Evolutionary conservation across 257 asterid species (phyloP), one percentile per base, ranked within the genome.

Genomic region (Forsythia suspensa): DNA sequence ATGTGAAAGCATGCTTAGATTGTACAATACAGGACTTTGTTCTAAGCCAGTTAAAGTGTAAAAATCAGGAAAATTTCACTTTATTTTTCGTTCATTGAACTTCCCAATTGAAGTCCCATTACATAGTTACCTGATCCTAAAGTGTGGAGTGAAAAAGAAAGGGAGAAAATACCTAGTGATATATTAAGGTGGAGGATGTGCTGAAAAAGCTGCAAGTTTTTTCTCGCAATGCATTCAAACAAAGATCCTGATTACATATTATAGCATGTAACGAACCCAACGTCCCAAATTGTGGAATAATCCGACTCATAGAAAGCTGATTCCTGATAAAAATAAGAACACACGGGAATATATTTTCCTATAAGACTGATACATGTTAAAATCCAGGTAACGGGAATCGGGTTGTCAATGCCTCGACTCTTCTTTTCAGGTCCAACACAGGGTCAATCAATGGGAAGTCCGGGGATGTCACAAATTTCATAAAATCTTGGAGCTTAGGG

Each of bases 381-480:
- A 92, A 24, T 51, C 99, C 99, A 20, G 99, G 98, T 69, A 95
- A 80, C 0, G 96, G 97, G 84, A 92, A 95, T 76, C 80, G 88
- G 55, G 93, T 88, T 1, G 98, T 92, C 70, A 93, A 71, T 4
- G 92, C 92, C 86, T 95, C 97, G 7, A 95, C 98, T 76, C 91
- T 85, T 46, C 73, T 76, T 72, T 81, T 90, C 72, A 95, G 87
- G 79, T 92, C 97, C 76, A 39, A 66, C 51, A 95, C 87, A 69
- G 76, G 80, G 37, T 83, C 90, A 3, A 76, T 74, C 92, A 95
- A 83, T 8, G 91, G 91, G 73, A 95, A 95, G 82, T 86, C 84
- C 36, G 94, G 84, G 8, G 95, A 86, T 11, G 87, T 78, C 51
- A 88, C 96, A 37, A 89, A 86, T 57, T 91, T 93, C 90, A 91